Conservation (phyloP, 1,284 basidiomycete species). For the Malassezia vespertilionis region DNA sequence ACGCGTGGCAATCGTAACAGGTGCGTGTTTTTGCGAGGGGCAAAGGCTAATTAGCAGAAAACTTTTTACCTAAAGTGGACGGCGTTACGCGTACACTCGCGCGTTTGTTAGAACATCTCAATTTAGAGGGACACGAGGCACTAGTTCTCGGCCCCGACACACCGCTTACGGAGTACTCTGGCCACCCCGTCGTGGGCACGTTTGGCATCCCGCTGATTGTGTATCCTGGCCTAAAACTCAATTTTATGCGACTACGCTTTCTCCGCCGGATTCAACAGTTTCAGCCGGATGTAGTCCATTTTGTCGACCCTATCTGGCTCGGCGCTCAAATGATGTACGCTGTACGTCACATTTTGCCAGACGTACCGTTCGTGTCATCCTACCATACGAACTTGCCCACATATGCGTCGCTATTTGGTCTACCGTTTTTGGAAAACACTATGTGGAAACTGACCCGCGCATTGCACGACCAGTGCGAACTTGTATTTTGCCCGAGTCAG, state of each 20-base stretch:
- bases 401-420: slow-evolving; percentile 54
- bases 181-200: slow-evolving; percentile 54
- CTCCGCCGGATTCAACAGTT: slow-evolving; percentile 49
- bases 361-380: slow-evolving; percentile 52
- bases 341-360: slow-evolving; percentile 46
- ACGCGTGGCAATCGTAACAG: slow-evolving; percentile 48
- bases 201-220: slow-evolving; percentile 54
- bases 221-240: slow-evolving; percentile 55
- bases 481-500: slow-evolving; percentile 54
- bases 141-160: slow-evolving; percentile 54
- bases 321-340: slow-evolving; percentile 49
- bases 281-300: slow-evolving; percentile 52
- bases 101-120: slow-evolving; percentile 54
- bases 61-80: slow-evolving; percentile 55
- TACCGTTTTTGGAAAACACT: slow-evolving; percentile 51
- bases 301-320: slow-evolving; percentile 54
- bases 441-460: slow-evolving; percentile 47
- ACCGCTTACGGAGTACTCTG: slow-evolving; percentile 52
- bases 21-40: slow-evolving; percentile 13
- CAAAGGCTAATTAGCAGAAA: slow-evolving; percentile 48
- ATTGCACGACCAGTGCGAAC: slow-evolving; percentile 44
- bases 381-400: slow-evolving; percentile 55
- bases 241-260: slow-evolving; percentile 55
- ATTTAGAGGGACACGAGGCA: slow-evolving; percentile 53
- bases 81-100: slow-evolving; percentile 55